Conservation (phyloP, 202 grass and related monocot species). For the Elaeis oleifera region DNA sequence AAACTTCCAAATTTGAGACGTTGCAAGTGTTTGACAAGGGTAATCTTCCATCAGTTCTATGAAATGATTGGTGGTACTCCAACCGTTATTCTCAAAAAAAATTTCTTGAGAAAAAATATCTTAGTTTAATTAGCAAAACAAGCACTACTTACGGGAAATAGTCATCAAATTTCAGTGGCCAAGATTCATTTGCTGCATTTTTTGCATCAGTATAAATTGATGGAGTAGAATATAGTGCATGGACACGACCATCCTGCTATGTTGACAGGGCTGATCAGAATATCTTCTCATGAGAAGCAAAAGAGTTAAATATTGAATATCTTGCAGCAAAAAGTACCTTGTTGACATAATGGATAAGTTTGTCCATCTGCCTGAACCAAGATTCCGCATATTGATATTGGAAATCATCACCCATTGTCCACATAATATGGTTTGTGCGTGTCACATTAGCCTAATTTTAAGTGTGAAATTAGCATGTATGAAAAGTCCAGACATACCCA, state of each 20-base stretch:
- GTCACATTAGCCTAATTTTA: constrained; percentile 62
- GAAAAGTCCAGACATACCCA: too few species aligned
- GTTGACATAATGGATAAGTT: constrained; percentile 81
- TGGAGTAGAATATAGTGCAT: constrained; percentile 85
- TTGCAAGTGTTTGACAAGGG: too few species aligned
- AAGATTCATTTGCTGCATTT: constrained; percentile 71
- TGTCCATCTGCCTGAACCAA: constrained; percentile 94
- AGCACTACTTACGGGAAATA: constrained; percentile 63
- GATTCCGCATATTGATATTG: constrained; percentile 90
- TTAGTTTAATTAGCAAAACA: too few species aligned
- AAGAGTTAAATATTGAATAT: background rate
- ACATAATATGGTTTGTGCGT: constrained; percentile 89
- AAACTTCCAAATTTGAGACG: too few species aligned
- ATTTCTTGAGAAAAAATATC: too few species aligned
- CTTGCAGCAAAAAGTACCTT: constrained; percentile 43
- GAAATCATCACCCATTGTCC: constrained; percentile 98
- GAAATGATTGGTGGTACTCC: too few species aligned
- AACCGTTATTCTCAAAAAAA: too few species aligned
- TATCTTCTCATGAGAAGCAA: too few species aligned
- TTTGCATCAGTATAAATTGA: constrained; percentile 90
- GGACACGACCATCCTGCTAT: constrained; percentile 73
- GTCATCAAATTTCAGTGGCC: constrained; percentile 84
- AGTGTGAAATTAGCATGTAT: too few species aligned
- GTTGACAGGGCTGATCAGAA: constrained; percentile 4
- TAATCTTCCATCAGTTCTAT: too few species aligned